phyloP scores from a whole-genome alignment of 768 basidiomycete genomes.

The Pleurotus djamor region DNA sequence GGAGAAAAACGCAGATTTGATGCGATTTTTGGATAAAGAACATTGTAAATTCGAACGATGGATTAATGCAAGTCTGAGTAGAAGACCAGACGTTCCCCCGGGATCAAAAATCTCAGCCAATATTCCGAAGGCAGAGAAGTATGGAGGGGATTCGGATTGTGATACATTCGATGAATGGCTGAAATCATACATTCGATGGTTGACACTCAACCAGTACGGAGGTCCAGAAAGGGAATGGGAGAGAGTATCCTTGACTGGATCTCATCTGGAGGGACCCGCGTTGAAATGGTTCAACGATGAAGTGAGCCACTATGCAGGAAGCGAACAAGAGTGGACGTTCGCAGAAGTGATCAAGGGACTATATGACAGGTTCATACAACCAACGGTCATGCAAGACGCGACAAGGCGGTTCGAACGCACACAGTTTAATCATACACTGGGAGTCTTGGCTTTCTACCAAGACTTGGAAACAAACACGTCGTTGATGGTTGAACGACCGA shows the following conservation, averaged over 20 bases:
- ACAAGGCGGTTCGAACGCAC: not conserved
- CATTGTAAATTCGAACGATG: no score
- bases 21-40: no score
- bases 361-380: not conserved
- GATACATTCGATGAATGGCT: not conserved
- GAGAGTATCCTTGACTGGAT: not conserved
- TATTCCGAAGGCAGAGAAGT: not conserved
- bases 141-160: not conserved
- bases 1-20: no score
- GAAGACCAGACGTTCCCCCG: no score
- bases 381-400: not conserved
- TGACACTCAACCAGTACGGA: not conserved
- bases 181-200: not conserved
- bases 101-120: no score
- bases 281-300: not conserved
- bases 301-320: not conserved
- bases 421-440: not conserved
- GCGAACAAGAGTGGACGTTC: not conserved
- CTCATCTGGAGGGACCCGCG: not conserved
- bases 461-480: not conserved
- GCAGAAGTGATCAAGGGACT: not conserved
- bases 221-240: not conserved
- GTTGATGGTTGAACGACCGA: not conserved
- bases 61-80: no score
- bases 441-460: not conserved